A percentile compares a stretch with the other conserved stretches of the same genome.
phyloP scores from a whole-genome alignment of 805 yeast genomes.

The Cyberlindnera galapagoensis region DNA sequence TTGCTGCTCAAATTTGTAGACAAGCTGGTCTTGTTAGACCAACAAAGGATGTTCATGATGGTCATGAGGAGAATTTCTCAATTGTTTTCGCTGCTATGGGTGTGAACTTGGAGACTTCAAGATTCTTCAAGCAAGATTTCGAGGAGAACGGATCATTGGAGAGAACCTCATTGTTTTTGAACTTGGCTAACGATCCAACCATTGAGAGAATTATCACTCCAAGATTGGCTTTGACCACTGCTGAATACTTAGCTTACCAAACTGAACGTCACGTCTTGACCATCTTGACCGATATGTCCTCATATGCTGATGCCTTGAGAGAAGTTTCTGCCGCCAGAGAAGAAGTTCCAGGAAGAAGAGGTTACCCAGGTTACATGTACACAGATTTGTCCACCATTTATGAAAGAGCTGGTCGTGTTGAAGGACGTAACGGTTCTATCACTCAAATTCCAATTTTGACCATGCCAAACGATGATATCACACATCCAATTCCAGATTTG shows the following conservation, averaged over 20 bases:
- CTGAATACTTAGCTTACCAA: constrained; percentile 97
- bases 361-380: constrained; percentile 99
- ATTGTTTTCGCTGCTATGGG: constrained; percentile 99
- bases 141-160: constrained; percentile 98
- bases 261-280: constrained; percentile 99
- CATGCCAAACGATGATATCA: constrained; percentile 99
- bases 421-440: constrained; percentile 98
- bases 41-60: constrained; percentile 98
- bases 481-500: constrained; percentile 99
- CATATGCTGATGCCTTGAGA: constrained; percentile 99
- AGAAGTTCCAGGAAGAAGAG: constrained; percentile 99
- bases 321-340: constrained; percentile 99
- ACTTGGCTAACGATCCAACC: constrained; percentile 98
- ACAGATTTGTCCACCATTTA: constrained; percentile 98
- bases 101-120: constrained; percentile 95
- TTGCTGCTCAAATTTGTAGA: constrained; percentile 99
- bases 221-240: constrained; percentile 96
- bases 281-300: constrained; percentile 97
- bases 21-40: constrained; percentile 99
- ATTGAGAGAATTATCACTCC: constrained; percentile 99
- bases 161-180: constrained; percentile 93
- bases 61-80: constrained; percentile 98
- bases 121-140: constrained; percentile 98
- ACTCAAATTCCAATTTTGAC: constrained; percentile 98
- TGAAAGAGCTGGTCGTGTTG: constrained; percentile 99